Evolutionary conservation across 441 rosid genomes (phyloP), one percentile per base, ranked within the genome.

Genomic region (Syzygium syzygioides): DNA sequence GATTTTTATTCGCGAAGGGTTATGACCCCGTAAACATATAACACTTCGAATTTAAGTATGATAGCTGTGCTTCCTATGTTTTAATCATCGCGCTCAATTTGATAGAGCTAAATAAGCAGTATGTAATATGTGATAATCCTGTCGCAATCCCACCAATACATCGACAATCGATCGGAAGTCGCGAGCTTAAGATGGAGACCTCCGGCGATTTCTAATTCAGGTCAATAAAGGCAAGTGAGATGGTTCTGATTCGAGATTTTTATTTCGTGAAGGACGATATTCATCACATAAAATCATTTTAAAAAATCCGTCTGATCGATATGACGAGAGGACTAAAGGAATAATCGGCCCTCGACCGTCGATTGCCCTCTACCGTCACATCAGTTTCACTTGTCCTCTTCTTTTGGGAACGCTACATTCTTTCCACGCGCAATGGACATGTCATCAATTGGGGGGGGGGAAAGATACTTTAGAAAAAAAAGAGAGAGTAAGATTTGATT

Each of bases 311-410:
- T 62, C 48, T 10, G 0, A 15, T 30, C 18, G 13, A 6, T 66
- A 9, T 1, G 5, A 66, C 8, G 12, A 30, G 32, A 17, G 23
- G 1, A 32, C 6, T 2, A 2, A 30, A 64, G 76, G 30, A 66
- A 64, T 28, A 62, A 62, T 14, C 1, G 5, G 14, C 11, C 3
- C 1, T 62, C 0, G 1, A 14, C 2, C 0, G 4, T n/a, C 0
- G 5, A 1, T 62, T 8, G 10, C 1, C n/a, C 0, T n/a, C 1
- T n/a, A 14, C 7, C 0, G 0, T 1, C 34, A 62, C 19, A 0
- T n/a, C 1, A n/a, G 3, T 17, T 62, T 8, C 10, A 62, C 0
- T 4, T n/a, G 0, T n/a, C 17, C 0, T 62, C 7, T 28, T 14
- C 48, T 45, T 7, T 1, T 9, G 48, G 2, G 48, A 9, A 2